phyloP scores from a whole-genome alignment of 169 alveolate species.

The Amoebophrya sp. region DNA sequence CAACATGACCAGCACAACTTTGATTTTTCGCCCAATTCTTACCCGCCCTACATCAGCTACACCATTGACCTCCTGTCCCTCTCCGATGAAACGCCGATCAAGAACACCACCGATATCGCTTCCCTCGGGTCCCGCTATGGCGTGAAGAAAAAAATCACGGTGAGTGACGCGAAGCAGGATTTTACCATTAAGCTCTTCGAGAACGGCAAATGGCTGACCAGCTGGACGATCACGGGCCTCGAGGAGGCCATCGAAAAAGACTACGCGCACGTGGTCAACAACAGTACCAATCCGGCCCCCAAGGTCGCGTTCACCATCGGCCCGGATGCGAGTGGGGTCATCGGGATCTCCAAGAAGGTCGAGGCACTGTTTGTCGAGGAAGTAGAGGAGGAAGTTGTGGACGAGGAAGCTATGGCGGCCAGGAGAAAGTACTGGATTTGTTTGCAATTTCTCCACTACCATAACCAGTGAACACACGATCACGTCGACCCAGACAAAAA shows the following conservation, averaged over 20 bases:
- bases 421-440: not conserved
- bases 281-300: not conserved
- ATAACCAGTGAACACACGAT: too few species aligned
- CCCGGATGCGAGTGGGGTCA: not conserved
- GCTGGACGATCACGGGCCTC: not conserved
- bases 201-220: not conserved
- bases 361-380: slow-evolving; percentile 5
- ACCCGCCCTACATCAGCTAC: not conserved
- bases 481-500: too few species aligned
- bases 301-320: slow-evolving; percentile 3
- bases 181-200: not conserved
- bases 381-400: not conserved
- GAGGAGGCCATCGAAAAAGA: not conserved
- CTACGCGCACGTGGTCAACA: not conserved
- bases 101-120: not conserved
- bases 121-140: not conserved
- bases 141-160: not conserved
- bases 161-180: not conserved
- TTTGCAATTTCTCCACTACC: not conserved
- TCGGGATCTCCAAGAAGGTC: not conserved
- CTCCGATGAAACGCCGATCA: not conserved
- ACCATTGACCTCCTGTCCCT: not conserved
- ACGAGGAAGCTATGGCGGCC: not conserved
- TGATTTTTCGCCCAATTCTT: too few species aligned
- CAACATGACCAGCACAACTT: too few species aligned